Base-by-base conservation (phyloP, 768 basidiomycete genomes). In the Russula olivacea region DNA sequence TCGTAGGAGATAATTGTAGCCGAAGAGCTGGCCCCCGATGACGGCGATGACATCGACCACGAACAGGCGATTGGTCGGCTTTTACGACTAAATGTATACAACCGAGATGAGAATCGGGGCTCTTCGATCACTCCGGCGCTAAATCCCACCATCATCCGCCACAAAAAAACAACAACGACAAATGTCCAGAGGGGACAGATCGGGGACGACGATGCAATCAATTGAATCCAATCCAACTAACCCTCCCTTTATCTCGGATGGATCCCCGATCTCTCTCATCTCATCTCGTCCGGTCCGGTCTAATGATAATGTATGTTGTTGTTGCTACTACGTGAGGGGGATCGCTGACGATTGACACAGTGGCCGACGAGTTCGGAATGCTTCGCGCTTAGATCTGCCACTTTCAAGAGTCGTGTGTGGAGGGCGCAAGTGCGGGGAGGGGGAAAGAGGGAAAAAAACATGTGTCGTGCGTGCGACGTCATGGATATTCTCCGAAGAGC, bases 311-410 rank as follows among this genome's bases (percentile, higher is more conserved):
- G n/a, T n/a, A n/a, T 28, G 28, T 28, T 23, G 47, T 47, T 48
- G 48, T 23, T 5, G 11, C 12, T 12, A 12, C 11, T 21, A 0
- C n/a, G 28, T 28, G 28, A n/a, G 58, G 28, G n/a, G 17, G 28
- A 28, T 50, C 40, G 30, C 40, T 32, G 49, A 52, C 14, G 36
- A 59, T 32, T 56, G 43, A 34, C 12, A 34, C 41, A n/a, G 4
- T 12, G 38, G 25, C 30, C 23, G 15, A 60, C 51, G 51, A 53
- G 59, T 45, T 25, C 1, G 59, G 53, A 61, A 55, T 32, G 59
- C 59, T 61, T 61, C 59, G 30, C 21, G 23, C 52, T 61, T 28
- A 38, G 52, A 61, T 54, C 25, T 45, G 59, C 51, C 28, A 15
- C n/a, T 51, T 17, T 10, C 9, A 32, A 10, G 36, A 45, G 15